A percentile compares a stretch with the other conserved stretches of the same genome.
These are phyloP conservation scores for Kluyveromyces wickerhamii DNA, from an alignment of 805 yeast species.

Conservation along the genomic window DNA sequence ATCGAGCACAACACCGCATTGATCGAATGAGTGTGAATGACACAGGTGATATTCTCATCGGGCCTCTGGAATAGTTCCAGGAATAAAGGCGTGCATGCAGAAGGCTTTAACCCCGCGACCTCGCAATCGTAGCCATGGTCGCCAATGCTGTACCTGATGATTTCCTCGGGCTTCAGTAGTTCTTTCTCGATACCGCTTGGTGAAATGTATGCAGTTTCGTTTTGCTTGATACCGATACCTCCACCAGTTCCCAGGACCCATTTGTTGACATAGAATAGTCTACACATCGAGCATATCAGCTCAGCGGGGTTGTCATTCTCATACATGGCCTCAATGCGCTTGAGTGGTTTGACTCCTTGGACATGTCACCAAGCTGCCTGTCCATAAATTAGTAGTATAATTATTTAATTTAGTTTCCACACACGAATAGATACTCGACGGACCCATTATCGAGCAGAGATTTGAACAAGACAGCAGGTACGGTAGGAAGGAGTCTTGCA, in stretches of 20 bases:
- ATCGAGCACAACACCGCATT: conserved; percentile 76
- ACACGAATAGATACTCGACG: too few species aligned
- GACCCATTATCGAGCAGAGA: too few species aligned
- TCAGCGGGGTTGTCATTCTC: conserved; percentile 59
- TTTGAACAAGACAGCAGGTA: too few species aligned
- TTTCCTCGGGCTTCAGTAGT: conserved; percentile 68
- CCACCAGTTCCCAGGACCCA: conserved; percentile 98
- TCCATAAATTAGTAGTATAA: too few species aligned
- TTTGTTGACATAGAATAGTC: conserved; percentile 64
- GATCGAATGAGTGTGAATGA: conserved; percentile 92
- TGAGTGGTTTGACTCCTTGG: too few species aligned
- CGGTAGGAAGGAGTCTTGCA: too few species aligned
- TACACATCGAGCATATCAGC: conserved; percentile 74
- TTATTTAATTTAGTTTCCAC: too few species aligned
- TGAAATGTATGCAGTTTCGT: conserved; percentile 57
- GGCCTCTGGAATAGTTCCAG: conserved; percentile 59
- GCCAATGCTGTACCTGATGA: conserved; percentile 65
- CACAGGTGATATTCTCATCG: conserved; percentile 63
- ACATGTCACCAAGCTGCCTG: too few species aligned
- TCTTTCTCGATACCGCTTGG: conserved; percentile 98
- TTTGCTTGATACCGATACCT: conserved; percentile 62
- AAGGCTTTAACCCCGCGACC: conserved; percentile 72
- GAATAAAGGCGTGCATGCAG: conserved; percentile 89
- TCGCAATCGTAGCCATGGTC: conserved; percentile 44
- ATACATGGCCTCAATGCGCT: too few species aligned